Percentiles rank a stretch among this genome's conserved stretches.
phyloP scores from a whole-genome alignment of 2,329 filamentous ascomycete species.

The Aspergillus fumigatiaffinis region DNA sequence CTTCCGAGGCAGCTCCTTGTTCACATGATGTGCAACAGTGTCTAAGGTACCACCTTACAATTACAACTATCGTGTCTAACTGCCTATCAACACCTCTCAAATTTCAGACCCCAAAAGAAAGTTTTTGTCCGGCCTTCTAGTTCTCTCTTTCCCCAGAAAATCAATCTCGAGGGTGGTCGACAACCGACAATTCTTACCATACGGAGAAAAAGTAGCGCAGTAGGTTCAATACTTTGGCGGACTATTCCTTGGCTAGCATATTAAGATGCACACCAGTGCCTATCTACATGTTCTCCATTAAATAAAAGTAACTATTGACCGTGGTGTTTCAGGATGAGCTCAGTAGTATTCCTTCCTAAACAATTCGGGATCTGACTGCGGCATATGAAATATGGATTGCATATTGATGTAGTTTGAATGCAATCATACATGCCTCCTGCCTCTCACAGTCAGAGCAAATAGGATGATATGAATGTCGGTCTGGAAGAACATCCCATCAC shows the following conservation, averaged over 20 bases:
- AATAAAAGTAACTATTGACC: not conserved
- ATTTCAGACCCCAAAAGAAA: not conserved
- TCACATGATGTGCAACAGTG: not conserved
- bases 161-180: not conserved
- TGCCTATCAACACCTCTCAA: not conserved
- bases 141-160: not conserved
- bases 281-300: not conserved
- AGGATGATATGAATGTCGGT: constrained; percentile 3
- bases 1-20: not conserved
- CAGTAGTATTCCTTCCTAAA: not conserved
- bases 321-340: not conserved
- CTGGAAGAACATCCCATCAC: constrained; percentile 12
- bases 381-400: not conserved
- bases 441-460: not conserved
- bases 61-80: not conserved
- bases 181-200: not conserved
- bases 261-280: not conserved
- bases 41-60: too few species aligned
- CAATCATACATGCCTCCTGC: not conserved
- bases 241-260: not conserved
- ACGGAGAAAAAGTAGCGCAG: not conserved
- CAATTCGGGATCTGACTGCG: not conserved
- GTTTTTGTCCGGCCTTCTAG: not conserved
- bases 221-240: not conserved
- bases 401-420: not conserved